Conservation (phyloP, 192 early-diverging fungal genomes). For the Coemansia sp. region DNA sequence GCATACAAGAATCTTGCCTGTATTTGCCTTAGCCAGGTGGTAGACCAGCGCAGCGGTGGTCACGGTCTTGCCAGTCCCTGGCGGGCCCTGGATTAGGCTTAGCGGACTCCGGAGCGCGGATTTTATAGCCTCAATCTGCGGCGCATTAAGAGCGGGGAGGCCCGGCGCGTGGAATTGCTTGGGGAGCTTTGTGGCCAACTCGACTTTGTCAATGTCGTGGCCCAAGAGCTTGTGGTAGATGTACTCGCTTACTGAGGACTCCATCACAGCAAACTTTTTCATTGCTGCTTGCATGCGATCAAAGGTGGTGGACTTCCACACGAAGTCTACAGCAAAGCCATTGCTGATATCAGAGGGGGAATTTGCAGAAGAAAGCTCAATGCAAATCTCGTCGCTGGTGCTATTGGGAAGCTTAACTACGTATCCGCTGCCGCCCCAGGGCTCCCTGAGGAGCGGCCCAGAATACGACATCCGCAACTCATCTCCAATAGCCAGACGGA, state of each 20-base stretch:
- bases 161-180: slow-evolving; percentile 90
- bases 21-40: slow-evolving; percentile 87
- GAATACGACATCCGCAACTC: slow-evolving; percentile 86
- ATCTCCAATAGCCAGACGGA: slow-evolving; percentile 91
- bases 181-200: slow-evolving; percentile 75
- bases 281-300: slow-evolving; percentile 96
- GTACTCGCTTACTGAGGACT: slow-evolving; percentile 89
- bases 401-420: slow-evolving; percentile 96
- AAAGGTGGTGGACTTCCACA: slow-evolving; percentile 97
- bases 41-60: slow-evolving; percentile 98
- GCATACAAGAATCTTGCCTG: slow-evolving; percentile 92
- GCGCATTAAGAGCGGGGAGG: slow-evolving; percentile 94
- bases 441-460: slow-evolving; percentile 72
- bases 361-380: slow-evolving; percentile 77
- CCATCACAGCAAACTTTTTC: slow-evolving; percentile 95
- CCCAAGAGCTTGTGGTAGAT: slow-evolving; percentile 94
- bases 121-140: slow-evolving; percentile 94
- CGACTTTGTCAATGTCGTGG: slow-evolving; percentile 78
- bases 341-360: slow-evolving; percentile 67
- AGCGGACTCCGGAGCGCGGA: slow-evolving; percentile 89
- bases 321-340: slow-evolving; percentile 93
- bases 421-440: slow-evolving; percentile 88
- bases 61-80: slow-evolving; percentile 98
- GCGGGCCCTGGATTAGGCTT: slow-evolving; percentile 93
- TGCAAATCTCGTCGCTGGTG: slow-evolving; percentile 89